Percentiles rank a stretch among this genome's conserved stretches.
Conservation (phyloP, 495 filamentous ascomycete genomes). For the Neurospora sp. region DNA sequence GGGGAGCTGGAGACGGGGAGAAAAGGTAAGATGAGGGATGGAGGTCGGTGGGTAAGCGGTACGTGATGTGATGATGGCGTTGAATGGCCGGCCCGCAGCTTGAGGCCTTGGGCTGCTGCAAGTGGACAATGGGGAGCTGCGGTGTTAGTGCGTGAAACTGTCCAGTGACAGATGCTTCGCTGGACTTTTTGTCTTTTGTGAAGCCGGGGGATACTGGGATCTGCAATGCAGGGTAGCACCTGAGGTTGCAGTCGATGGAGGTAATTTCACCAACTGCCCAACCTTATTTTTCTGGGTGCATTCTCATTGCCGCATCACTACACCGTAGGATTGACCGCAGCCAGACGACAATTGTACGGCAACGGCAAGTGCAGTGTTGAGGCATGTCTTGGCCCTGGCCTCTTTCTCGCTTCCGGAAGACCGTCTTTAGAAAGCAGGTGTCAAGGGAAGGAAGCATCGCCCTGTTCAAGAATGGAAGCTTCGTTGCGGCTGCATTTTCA, state of each 20-base stretch:
- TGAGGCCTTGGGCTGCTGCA: neutral
- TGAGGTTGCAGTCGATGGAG: neutral
- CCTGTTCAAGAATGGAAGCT: neutral
- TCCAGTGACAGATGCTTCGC: neutral
- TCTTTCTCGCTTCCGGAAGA: neutral
- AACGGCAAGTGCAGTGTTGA: neutral
- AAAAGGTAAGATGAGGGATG: neutral
- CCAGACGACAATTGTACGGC: neutral
- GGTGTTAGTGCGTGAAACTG: neutral
- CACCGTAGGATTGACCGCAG: neutral
- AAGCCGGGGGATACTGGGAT: neutral
- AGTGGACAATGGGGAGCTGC: neutral
- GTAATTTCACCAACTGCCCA: neutral
- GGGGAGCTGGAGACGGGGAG: neutral
- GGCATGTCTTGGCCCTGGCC: neutral
- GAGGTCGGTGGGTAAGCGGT: neutral
- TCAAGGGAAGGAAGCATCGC: neutral
- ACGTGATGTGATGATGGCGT: neutral
- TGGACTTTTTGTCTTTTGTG: neutral
- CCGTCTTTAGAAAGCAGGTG: neutral
- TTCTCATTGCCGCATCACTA: neutral
- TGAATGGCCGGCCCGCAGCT: neutral
- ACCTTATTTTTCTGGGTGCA: neutral
- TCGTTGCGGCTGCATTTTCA: neutral
- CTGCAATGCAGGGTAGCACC: neutral